Evolutionary conservation across 2,329 filamentous ascomycete genomes (phyloP).

Genomic region (Corinectria fuckeliana): DNA sequence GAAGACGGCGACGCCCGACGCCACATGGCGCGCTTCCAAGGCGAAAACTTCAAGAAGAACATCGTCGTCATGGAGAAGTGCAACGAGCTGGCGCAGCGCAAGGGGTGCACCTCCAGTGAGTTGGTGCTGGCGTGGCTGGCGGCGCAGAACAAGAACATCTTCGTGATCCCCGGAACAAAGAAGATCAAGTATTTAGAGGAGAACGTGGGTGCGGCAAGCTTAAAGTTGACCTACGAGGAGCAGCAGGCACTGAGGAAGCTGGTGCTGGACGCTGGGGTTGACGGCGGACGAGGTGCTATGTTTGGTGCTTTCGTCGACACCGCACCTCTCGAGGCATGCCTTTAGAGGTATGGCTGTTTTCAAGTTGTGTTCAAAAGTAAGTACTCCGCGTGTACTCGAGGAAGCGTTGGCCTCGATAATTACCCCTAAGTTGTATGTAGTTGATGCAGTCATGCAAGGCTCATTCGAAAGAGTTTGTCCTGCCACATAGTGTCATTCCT

Average conservation of each 20-base stretch:
- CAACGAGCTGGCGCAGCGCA: slow-evolving; percentile 48
- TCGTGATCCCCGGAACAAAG: slow-evolving; percentile 63
- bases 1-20: slow-evolving; percentile 34
- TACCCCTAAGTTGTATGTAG: slow-evolving; percentile 10
- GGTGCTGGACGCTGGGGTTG: slow-evolving; percentile 37
- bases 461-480: slow-evolving; percentile 28
- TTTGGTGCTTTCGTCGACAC: slow-evolving; percentile 30
- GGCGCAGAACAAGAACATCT: slow-evolving; percentile 64
- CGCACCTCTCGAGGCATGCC: slow-evolving; percentile 21
- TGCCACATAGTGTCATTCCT: slow-evolving; percentile 13
- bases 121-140: slow-evolving; percentile 69
- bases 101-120: slow-evolving; percentile 62
- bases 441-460: slow-evolving; percentile 20
- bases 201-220: slow-evolving; percentile 46
- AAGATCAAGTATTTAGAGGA: slow-evolving; percentile 55
- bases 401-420: neutral
- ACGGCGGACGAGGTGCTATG: slow-evolving; percentile 34
- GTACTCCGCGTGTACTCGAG: neutral
- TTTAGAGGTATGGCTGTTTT: neutral
- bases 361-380: neutral
- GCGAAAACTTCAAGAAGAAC: slow-evolving; percentile 53
- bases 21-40: slow-evolving; percentile 28
- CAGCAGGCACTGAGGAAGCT: slow-evolving; percentile 41
- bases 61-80: slow-evolving; percentile 56
- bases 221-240: slow-evolving; percentile 45